A percentile compares a stretch with the other conserved stretches of the same genome.
Conservation (phyloP, 768 basidiomycete species). For the Pulveroboletus sp. region DNA sequence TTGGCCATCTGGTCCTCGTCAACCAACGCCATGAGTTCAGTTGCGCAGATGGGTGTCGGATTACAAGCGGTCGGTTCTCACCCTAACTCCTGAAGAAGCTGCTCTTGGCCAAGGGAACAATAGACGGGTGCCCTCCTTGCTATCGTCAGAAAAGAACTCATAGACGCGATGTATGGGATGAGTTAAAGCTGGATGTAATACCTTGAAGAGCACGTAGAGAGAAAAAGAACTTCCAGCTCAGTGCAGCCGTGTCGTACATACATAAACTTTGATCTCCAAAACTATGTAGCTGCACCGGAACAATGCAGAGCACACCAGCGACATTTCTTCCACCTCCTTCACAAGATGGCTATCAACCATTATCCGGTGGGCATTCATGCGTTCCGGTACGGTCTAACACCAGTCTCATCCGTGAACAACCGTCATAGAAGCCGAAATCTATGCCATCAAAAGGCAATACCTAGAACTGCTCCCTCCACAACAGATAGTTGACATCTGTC, state of each 20-base stretch:
- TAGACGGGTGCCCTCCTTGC: neutral
- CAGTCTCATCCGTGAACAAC: slow-evolving; percentile 21
- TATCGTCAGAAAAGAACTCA: slow-evolving; percentile 4
- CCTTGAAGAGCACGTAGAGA: neutral
- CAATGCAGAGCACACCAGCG: slow-evolving; percentile 51
- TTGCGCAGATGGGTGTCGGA: slow-evolving; percentile 53
- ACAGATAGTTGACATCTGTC: slow-evolving; percentile 77
- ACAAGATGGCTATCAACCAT: slow-evolving; percentile 32
- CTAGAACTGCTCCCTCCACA: slow-evolving; percentile 59
- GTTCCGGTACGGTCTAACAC: slow-evolving; percentile 14
- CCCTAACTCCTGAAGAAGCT: slow-evolving; percentile 53
- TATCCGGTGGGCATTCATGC: slow-evolving; percentile 33
- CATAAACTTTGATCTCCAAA: slow-evolving; percentile 61
- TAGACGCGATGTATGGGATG: neutral
- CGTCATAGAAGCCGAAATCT: slow-evolving; percentile 38
- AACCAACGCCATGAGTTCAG: slow-evolving; percentile 28
- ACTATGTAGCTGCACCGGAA: slow-evolving; percentile 66
- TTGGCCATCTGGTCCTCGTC: neutral
- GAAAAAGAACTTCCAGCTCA: slow-evolving; percentile 2
- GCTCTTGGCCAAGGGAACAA: slow-evolving; percentile 18
- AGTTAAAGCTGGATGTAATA: neutral
- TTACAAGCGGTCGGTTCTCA: slow-evolving; percentile 49
- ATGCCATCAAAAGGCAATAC: slow-evolving; percentile 69
- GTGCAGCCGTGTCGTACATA: slow-evolving; percentile 14
- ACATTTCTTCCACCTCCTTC: slow-evolving; percentile 35